These are phyloP conservation scores for Tubosaeta sp. DNA, from an alignment of 768 basidiomycete genomes.

Conservation along the genomic window DNA sequence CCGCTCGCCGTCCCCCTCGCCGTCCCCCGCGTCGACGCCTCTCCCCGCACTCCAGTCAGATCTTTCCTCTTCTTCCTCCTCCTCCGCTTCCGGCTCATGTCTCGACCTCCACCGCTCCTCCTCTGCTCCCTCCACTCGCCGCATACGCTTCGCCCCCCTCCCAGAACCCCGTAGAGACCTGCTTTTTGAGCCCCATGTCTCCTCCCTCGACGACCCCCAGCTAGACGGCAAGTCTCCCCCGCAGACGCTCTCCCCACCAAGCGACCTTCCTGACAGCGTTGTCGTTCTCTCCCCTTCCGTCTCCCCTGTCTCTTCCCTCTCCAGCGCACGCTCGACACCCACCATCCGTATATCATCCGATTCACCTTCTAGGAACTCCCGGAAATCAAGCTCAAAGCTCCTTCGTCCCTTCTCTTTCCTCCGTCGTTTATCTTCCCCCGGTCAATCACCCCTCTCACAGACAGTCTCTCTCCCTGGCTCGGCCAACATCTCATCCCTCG, in stretches of 20 bases:
- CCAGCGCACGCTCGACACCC: constrained; percentile 18
- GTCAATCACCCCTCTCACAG: constrained; percentile 1
- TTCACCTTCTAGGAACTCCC: not conserved
- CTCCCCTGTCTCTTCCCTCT: constrained; percentile 19
- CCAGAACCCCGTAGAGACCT: constrained; percentile 65
- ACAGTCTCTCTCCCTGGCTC: constrained; percentile 14
- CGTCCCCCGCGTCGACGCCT: constrained; percentile 3
- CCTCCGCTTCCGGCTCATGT: constrained; percentile 19
- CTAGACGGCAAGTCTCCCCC: constrained; percentile 8
- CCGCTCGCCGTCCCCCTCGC: constrained; percentile 9
- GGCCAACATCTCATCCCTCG: not conserved
- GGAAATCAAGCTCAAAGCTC: constrained; percentile 15
- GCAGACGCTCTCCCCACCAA: not conserved
- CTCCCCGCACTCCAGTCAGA: constrained; percentile 16
- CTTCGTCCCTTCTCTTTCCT: constrained; percentile 21
- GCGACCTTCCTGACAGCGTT: constrained; percentile 3
- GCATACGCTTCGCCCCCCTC: constrained; percentile 81
- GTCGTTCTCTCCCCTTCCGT: constrained; percentile 15
- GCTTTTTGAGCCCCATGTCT: not conserved
- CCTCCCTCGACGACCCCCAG: constrained; percentile 32
- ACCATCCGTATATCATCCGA: constrained; percentile 14
- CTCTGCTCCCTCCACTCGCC: constrained; percentile 16
- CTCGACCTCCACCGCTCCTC: constrained; percentile 11
- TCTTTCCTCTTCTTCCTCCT: constrained; percentile 15
- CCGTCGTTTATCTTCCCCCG: constrained; percentile 13